A percentile compares a stretch with the other conserved stretches of the same genome.
Evolutionary conservation across 2,329 filamentous ascomycete species (phyloP).

Genomic region (Shiraia bambusicola): DNA sequence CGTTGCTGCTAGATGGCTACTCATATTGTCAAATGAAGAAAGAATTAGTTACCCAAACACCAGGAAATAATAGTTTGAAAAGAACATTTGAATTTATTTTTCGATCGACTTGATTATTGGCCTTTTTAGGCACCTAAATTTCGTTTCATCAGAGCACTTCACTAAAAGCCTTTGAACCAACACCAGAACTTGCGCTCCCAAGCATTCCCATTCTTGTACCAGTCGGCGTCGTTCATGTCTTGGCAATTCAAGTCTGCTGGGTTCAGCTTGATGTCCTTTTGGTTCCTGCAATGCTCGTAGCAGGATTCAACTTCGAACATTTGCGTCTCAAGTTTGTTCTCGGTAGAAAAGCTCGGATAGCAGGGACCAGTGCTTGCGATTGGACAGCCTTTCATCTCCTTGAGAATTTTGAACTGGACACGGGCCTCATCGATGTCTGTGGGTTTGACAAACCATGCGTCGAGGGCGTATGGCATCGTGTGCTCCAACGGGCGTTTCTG

Average conservation of each 20-base stretch:
- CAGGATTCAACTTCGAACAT: conserved; percentile 6
- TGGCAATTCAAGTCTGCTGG: conserved; percentile 1
- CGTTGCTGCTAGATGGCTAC: too few relatives aligned
- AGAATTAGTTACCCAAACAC: too few relatives aligned
- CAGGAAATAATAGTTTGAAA: too few relatives aligned
- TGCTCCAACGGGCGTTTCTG: conserved; percentile 6
- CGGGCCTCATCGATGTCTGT: conserved; percentile 2
- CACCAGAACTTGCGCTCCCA: conserved; percentile 2
- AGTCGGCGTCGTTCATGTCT: conserved; percentile 3
- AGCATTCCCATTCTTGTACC: neutral
- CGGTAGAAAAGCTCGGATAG: conserved; percentile 9
- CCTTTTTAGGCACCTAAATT: too few relatives aligned
- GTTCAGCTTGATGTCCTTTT: neutral
- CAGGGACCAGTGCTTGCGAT: neutral
- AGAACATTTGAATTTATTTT: too few relatives aligned
- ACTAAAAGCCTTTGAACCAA: conserved; percentile 2
- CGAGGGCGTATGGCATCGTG: conserved; percentile 11
- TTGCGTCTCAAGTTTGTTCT: conserved; percentile 7
- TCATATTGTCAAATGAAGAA: too few relatives aligned
- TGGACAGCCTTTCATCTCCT: conserved; percentile 7
- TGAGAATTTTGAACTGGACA: conserved; percentile 9
- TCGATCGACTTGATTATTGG: too few relatives aligned
- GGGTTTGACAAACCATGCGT: conserved; percentile 1
- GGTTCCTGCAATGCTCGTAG: neutral
- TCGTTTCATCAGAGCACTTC: too few relatives aligned